A percentile compares a stretch with the other conserved stretches of the same genome.
phyloP scores from a whole-genome alignment of 257 asterid genomes.

The Solanum commersonii region DNA sequence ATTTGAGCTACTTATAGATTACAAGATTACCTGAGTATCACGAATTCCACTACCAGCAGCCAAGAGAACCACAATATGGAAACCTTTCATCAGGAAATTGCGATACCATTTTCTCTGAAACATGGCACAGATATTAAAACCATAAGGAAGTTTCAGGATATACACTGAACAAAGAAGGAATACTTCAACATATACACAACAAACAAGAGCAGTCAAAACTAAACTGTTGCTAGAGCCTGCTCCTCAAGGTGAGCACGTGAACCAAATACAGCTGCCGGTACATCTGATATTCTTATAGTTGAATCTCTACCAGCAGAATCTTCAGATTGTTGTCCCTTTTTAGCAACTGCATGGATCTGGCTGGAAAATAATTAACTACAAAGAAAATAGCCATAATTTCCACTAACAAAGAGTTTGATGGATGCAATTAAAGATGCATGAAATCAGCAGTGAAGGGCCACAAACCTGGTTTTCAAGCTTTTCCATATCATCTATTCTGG shows the following conservation, averaged over 20 bases:
- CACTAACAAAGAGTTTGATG: neutral
- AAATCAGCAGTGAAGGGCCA: slow-evolving; percentile 3
- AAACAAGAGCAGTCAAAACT: slow-evolving; percentile 17
- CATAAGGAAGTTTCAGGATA: neutral
- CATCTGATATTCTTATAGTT: slow-evolving; percentile 50
- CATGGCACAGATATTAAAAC: slow-evolving; percentile 9
- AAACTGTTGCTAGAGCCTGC: slow-evolving; percentile 89
- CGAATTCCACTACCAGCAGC: slow-evolving; percentile 97
- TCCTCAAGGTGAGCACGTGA: slow-evolving; percentile 99
- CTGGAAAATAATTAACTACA: slow-evolving; percentile 22
- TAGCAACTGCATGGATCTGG: slow-evolving; percentile 83
- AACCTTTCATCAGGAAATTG: slow-evolving; percentile 94
- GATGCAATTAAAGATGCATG: neutral
- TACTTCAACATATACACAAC: slow-evolving; percentile 4
- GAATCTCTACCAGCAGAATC: slow-evolving; percentile 45
- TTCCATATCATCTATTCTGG: slow-evolving; percentile 82
- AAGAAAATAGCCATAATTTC: neutral
- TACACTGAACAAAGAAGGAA: slow-evolving; percentile 3
- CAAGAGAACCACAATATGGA: slow-evolving; percentile 86
- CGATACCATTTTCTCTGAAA: slow-evolving; percentile 95
- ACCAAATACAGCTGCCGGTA: slow-evolving; percentile 84
- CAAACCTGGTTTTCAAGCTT: slow-evolving; percentile 94
- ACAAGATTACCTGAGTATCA: slow-evolving; percentile 71
- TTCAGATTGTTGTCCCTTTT: slow-evolving; percentile 36
- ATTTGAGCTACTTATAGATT: neutral